Evolutionary conservation across 768 basidiomycete species (phyloP), one percentile per base, ranked within the genome.

Genomic region (Crucibulum laeve): DNA sequence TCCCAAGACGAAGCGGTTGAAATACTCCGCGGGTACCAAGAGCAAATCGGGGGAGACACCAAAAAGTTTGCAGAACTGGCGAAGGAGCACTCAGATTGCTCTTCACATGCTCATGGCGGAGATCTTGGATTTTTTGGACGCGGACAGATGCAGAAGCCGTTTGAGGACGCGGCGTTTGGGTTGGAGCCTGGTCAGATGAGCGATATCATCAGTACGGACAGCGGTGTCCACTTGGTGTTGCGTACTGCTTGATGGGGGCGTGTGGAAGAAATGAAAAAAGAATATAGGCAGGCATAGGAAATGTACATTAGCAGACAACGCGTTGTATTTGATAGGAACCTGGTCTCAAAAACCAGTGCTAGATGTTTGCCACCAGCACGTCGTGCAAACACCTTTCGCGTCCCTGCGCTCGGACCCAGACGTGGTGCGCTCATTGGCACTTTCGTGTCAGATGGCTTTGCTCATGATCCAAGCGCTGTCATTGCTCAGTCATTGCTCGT

Each of bases 91-190:
- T 94, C 91, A 17, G 94, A 99, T 61, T 97, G 94, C 63, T 87
- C 87, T 4, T 92, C 89, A 28, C 87, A 93, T 56, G 61, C 74
- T 17, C 74, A 87, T 49, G 76, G 73, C 2, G 96, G 96, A 1
- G 94, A 99, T 63, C 78, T 99, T 4, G 91, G 96, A 0, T 73
- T 72, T 71, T 99, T 99, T 56, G 77, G 75, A 1, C 79, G 64
- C 14, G 87, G 85, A 1, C 86, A 90, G 69, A 99, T 99, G 96
- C 96, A 99, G 67, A 92, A 90, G 66, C 84, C 91, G 25, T 99
- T 99, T 57, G 94, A 97, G 66, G 91, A 94, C 23, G 87, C 90
- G 24, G 70, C 89, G 8, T 94, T 76, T 62, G 77, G 66, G 2
- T 71, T 93, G 49, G 58, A 80, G 38, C 76, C 85, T 17, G 88